phyloP scores from a whole-genome alignment of 495 filamentous ascomycete species.

The Penicillium roqueforti region DNA sequence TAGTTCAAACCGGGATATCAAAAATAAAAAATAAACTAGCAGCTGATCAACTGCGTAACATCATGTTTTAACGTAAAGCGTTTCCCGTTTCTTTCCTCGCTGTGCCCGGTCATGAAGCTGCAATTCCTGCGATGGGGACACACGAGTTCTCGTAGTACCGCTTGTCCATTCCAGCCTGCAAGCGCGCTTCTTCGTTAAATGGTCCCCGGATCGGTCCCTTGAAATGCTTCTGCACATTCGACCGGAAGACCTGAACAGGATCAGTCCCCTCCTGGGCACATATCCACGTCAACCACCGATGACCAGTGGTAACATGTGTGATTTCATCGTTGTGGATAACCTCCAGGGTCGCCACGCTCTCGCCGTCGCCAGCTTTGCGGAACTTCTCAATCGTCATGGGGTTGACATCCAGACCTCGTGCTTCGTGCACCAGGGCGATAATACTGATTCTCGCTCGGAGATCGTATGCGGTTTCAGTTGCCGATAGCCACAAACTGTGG shows the following conservation, averaged over 20 bases:
- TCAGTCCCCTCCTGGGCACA: conserved; percentile 48
- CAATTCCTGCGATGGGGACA: conserved; percentile 1
- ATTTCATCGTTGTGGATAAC: conserved; percentile 54
- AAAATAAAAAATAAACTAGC: conserved; percentile 4
- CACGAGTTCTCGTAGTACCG: conserved; percentile 39
- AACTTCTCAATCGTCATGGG: conserved; percentile 54
- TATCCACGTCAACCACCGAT: conserved; percentile 52
- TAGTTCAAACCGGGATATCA: conserved; percentile 8
- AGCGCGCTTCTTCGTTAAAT: conserved; percentile 47
- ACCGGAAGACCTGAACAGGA: conserved; percentile 48
- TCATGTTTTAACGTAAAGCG: conserved; percentile 7
- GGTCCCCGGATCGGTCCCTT: conserved; percentile 43
- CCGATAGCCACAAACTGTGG: conserved; percentile 49
- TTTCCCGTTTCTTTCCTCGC: background rate
- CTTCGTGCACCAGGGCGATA: conserved; percentile 51
- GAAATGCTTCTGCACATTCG: conserved; percentile 47
- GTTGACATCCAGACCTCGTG: conserved; percentile 50
- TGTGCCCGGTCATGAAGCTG: conserved; percentile 7
- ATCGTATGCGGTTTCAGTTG: conserved; percentile 43
- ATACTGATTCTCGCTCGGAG: conserved; percentile 50
- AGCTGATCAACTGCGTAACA: conserved; percentile 2
- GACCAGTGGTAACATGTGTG: conserved; percentile 53
- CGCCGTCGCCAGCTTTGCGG: conserved; percentile 39
- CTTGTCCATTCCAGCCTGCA: conserved; percentile 47
- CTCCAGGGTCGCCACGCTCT: conserved; percentile 43